Evolutionary conservation across 768 basidiomycete species (phyloP), one percentile per base, ranked within the genome.

Genomic region (Tulasnella sp.): DNA sequence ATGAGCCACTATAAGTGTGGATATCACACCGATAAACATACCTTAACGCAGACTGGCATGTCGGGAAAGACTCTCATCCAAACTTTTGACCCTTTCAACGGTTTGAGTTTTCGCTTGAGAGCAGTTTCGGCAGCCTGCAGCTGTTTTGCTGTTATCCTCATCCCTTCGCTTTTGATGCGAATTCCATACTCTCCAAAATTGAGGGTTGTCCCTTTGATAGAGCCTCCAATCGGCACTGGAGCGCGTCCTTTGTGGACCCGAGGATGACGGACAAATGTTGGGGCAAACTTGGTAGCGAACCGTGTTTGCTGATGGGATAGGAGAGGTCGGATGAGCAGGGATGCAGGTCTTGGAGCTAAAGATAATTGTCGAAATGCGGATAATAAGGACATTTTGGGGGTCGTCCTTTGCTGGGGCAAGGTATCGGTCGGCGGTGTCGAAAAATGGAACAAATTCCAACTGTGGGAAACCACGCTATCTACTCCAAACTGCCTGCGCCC

Each of bases 1-100:
- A 2, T 72, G 31, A 28, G 24, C 28, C 79, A 48, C 22, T 50
- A 24, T 60, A 22, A 41, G 12, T 58, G 12, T 18, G 12, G 22
- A 18, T 64, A 72, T 41, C 24, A 42, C 64, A 28, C n/a, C 1
- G 76, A 22, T 48, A 18, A 24, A 24, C 24, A 83, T 88, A 95
- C 96, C 91, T 99, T 99, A 78, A 98, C 92, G 88, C 97, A 98
- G 81, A 99, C 96, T 3, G 97, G 96, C 81, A 98, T 92, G 86
- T 99, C 96, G 5, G 98, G 97, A 87, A 99, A 99, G 60, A 98
- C 93, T 76, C 97, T 89, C 86, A 97, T 84, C 85, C 90, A 96
- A 64, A 96, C 91, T 86, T 96, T 94, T 48, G 91, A 89, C 8
- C 97, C 96, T 84, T 98, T 98, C 72, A 98, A 89, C 16, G 91